These are phyloP conservation scores for Pyrus bretschneideri DNA, from an alignment of 306 rosid species.

Conservation along the genomic window DNA sequence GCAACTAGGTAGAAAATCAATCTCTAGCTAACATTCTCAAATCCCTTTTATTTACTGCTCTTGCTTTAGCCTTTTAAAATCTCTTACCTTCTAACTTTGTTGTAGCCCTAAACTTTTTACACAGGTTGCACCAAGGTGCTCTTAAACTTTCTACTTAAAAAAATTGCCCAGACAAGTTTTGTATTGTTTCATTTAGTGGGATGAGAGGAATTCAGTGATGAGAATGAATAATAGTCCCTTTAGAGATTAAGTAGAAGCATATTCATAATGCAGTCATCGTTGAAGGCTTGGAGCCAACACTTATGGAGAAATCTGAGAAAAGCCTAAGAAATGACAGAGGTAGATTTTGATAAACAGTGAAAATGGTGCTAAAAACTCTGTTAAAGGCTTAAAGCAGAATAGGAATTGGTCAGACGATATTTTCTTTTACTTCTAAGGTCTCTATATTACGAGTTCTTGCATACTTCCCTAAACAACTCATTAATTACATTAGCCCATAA, in stretches of 20 bases:
- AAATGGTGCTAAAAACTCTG: neutral
- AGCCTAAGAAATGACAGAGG: neutral
- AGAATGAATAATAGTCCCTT: too few relatives aligned
- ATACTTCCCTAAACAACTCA: neutral
- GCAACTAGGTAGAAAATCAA: neutral
- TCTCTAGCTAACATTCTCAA: neutral
- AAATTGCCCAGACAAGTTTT: too few relatives aligned
- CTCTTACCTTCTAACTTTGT: too few relatives aligned
- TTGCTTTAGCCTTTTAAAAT: neutral
- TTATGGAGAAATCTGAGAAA: neutral
- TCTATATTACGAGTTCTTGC: neutral
- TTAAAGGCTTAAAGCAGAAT: neutral
- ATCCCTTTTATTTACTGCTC: neutral
- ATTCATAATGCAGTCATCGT: neutral
- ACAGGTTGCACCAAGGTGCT: too few relatives aligned
- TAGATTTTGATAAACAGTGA: neutral
- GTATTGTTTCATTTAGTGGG: neutral
- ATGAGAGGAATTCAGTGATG: neutral
- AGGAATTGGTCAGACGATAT: neutral
- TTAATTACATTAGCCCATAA: too few relatives aligned
- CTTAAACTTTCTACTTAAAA: too few relatives aligned
- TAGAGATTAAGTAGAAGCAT: neutral
- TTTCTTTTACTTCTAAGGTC: neutral
- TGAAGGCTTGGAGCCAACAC: neutral
- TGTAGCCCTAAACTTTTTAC: too few relatives aligned